phyloP scores from a whole-genome alignment of 441 rosid genomes.

The Populus trichocarpa region DNA sequence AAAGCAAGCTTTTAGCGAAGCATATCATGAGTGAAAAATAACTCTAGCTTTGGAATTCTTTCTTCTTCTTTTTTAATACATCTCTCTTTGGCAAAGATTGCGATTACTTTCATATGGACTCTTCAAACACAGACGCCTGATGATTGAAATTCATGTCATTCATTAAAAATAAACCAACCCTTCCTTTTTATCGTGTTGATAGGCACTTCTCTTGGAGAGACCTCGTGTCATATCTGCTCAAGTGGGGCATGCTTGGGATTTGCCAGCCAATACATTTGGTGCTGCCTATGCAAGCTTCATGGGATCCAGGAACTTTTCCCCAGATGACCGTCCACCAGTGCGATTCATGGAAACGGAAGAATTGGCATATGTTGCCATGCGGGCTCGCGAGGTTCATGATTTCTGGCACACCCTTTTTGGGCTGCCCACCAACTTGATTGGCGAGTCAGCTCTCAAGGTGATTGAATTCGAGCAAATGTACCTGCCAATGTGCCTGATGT shows the following conservation, averaged over 20 bases:
- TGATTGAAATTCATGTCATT: background rate
- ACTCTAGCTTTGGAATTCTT: too few species aligned
- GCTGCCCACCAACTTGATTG: constrained; percentile 81
- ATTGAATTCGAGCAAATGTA: constrained; percentile 91
- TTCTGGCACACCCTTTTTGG: constrained; percentile 91
- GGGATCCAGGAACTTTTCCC: constrained; percentile 94
- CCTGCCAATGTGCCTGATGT: constrained; percentile 83
- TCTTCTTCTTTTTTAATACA: too few species aligned
- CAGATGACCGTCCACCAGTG: constrained; percentile 84
- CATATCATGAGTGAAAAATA: too few species aligned
- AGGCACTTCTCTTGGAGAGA: constrained; percentile 69
- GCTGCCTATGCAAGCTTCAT: constrained; percentile 88
- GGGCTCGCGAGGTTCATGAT: constrained; percentile 91
- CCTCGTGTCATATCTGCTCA: constrained; percentile 70
- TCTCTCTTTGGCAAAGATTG: too few species aligned
- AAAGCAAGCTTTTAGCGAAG: too few species aligned
- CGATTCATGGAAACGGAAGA: constrained; percentile 90
- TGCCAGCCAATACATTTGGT: constrained; percentile 81
- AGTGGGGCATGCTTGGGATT: constrained; percentile 83
- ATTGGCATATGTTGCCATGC: constrained; percentile 71
- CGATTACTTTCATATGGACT: too few species aligned
- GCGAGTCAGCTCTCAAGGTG: constrained; percentile 85
- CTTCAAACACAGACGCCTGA: too few species aligned
- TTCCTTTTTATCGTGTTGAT: constrained; percentile 6
- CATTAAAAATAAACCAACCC: background rate